Conservation (phyloP, 805 yeast genomes). For the Teunomyces stri region DNA sequence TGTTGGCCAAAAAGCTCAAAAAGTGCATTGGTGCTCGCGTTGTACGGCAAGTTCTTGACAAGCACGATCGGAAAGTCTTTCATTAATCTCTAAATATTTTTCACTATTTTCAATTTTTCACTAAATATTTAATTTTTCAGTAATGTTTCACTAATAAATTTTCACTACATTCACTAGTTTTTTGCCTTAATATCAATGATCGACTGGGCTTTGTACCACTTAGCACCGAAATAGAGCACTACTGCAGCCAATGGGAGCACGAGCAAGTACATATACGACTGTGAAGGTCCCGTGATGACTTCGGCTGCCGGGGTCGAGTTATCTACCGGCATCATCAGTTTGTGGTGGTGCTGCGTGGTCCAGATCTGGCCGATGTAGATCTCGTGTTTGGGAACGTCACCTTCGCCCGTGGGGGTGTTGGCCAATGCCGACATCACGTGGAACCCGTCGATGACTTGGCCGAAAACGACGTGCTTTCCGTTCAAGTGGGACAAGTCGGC, state of each 20-base stretch:
- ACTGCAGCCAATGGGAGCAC: not conserved
- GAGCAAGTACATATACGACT: not conserved
- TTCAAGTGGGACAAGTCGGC: constrained; percentile 17
- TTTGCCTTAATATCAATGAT: not conserved
- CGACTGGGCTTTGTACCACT: not conserved
- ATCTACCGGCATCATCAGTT: not conserved
- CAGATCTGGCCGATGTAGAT: constrained; percentile 12
- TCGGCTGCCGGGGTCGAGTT: not conserved
- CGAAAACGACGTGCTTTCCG: constrained; percentile 26
- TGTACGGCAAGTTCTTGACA: constrained; percentile 59
- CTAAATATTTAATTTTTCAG: not conserved
- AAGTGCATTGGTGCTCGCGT: constrained; percentile 43
- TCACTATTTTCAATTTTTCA: not conserved
- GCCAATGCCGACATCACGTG: constrained; percentile 16
- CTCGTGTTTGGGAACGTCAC: not conserved
- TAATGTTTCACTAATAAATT: too few species aligned
- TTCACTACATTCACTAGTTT: not conserved
- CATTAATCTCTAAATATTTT: constrained; percentile 13
- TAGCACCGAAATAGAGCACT: not conserved
- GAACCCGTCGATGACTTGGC: constrained; percentile 24
- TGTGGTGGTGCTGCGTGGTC: not conserved
- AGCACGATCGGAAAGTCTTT: constrained; percentile 43
- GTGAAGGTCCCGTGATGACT: not conserved
- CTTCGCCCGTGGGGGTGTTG: not conserved
- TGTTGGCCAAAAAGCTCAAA: constrained; percentile 52